Conservation (phyloP, 148 eudicot species). For the Heliosperma pusillum region DNA sequence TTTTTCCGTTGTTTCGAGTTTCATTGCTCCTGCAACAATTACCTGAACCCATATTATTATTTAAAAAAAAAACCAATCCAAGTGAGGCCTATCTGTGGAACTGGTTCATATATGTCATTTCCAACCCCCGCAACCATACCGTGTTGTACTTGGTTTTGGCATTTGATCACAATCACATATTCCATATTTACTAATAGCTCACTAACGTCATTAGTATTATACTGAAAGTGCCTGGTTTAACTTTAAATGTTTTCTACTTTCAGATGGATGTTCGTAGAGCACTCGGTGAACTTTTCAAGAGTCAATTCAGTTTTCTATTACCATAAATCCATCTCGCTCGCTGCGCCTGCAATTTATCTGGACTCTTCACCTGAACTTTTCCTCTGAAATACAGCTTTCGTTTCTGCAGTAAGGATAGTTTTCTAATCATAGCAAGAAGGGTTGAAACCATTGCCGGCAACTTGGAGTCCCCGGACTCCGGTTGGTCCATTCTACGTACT, state of each 20-base stretch:
- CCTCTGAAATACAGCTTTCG: background rate
- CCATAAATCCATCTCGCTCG: conserved; percentile 26
- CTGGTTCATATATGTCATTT: background rate
- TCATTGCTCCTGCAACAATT: no score
- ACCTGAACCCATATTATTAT: no score
- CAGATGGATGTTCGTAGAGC: conserved; percentile 98
- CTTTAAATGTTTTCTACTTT: conserved; percentile 9
- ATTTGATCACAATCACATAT: background rate
- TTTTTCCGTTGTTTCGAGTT: no score
- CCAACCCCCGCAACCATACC: background rate
- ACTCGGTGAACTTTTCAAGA: conserved; percentile 74
- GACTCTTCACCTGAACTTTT: background rate
- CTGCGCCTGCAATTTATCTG: background rate
- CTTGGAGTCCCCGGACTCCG: background rate
- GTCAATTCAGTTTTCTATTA: conserved; percentile 57
- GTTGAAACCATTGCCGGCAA: background rate
- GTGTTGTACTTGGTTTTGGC: background rate
- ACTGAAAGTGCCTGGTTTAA: background rate
- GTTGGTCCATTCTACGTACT: background rate
- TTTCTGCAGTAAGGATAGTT: background rate
- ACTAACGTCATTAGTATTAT: background rate
- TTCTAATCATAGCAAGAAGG: background rate
- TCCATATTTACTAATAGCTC: background rate
- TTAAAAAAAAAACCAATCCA: no score
- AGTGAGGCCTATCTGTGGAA: background rate